These are phyloP conservation scores for Dactylonectria macrodidyma DNA, from an alignment of 2,329 filamentous ascomycete genomes.

Conservation along the genomic window DNA sequence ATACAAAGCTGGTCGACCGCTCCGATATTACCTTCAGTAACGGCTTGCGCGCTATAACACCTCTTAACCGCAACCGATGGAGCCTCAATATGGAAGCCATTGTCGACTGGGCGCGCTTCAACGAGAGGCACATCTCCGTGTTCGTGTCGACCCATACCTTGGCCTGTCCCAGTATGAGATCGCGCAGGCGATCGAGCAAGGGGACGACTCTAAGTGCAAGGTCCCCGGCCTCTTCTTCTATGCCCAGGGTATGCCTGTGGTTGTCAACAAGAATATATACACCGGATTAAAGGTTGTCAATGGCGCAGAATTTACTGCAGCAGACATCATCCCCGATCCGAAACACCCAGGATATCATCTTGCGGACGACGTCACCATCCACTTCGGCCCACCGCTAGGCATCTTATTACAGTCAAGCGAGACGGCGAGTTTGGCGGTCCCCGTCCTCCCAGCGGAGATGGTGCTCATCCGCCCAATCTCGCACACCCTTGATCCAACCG, in stretches of 20 bases:
- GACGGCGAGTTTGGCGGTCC: background rate
- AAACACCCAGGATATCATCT: slow-evolving; percentile 29
- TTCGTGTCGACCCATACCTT: too few species aligned
- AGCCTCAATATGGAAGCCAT: slow-evolving; percentile 23
- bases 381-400: slow-evolving; percentile 31
- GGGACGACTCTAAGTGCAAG: slow-evolving; percentile 28
- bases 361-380: slow-evolving; percentile 24
- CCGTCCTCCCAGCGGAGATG: too few species aligned
- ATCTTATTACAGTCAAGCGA: slow-evolving; percentile 29
- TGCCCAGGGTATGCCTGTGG: slow-evolving; percentile 32
- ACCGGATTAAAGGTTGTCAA: slow-evolving; percentile 32
- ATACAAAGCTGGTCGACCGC: slow-evolving; percentile 3
- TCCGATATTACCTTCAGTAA: slow-evolving; percentile 30
- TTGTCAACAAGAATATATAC: slow-evolving; percentile 33
- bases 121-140: slow-evolving; percentile 1
- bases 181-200: slow-evolving; percentile 29
- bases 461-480: too few species aligned
- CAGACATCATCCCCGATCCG: slow-evolving; percentile 27
- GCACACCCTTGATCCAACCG: too few species aligned
- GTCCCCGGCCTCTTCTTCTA: slow-evolving; percentile 33
- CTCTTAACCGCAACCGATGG: slow-evolving; percentile 31
- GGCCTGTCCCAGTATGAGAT: slow-evolving; percentile 4
- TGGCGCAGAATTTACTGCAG: slow-evolving; percentile 29
- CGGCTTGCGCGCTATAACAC: slow-evolving; percentile 32
- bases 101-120: slow-evolving; percentile 26